Conservation (phyloP, 495 filamentous ascomycete genomes). For the Terfezia boudieri region DNA sequence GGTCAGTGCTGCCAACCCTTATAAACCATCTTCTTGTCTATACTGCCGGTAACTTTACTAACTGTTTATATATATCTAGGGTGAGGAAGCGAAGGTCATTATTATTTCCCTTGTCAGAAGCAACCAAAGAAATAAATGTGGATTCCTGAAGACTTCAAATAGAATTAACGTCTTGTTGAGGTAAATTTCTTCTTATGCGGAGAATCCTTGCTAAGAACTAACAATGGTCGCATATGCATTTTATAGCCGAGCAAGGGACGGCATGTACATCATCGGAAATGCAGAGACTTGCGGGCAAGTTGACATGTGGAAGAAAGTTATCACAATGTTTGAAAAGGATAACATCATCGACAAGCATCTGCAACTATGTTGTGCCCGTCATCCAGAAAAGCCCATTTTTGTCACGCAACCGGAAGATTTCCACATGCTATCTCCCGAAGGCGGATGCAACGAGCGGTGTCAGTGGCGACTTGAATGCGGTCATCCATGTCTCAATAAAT, state of each 20-base stretch:
- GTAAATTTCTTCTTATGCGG: neutral
- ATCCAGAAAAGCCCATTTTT: slow-evolving; percentile 34
- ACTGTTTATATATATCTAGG: slow-evolving; percentile 19
- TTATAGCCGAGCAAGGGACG: slow-evolving; percentile 38
- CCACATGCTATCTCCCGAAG: slow-evolving; percentile 37
- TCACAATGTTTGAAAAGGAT: slow-evolving; percentile 28
- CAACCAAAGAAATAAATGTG: slow-evolving; percentile 35
- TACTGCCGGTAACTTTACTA: neutral
- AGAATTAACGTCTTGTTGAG: slow-evolving; percentile 59
- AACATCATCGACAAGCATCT: slow-evolving; percentile 32
- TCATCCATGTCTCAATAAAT: neutral
- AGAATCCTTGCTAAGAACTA: neutral
- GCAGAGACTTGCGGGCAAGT: slow-evolving; percentile 31
- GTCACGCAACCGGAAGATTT: slow-evolving; percentile 44
- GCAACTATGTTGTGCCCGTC: slow-evolving; percentile 42
- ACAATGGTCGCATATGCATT: neutral
- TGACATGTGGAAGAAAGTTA: slow-evolving; percentile 47
- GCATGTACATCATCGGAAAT: slow-evolving; percentile 68
- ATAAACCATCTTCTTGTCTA: slow-evolving; percentile 39
- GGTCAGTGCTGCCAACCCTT: slow-evolving; percentile 36
- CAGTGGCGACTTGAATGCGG: slow-evolving; percentile 7
- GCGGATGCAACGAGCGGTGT: slow-evolving; percentile 43
- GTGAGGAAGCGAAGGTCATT: slow-evolving; percentile 58
- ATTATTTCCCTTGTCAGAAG: slow-evolving; percentile 55
- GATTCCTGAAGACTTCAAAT: slow-evolving; percentile 49